phyloP scores from a whole-genome alignment of 768 basidiomycete species.

The Omphalotus guepiniiformis region DNA sequence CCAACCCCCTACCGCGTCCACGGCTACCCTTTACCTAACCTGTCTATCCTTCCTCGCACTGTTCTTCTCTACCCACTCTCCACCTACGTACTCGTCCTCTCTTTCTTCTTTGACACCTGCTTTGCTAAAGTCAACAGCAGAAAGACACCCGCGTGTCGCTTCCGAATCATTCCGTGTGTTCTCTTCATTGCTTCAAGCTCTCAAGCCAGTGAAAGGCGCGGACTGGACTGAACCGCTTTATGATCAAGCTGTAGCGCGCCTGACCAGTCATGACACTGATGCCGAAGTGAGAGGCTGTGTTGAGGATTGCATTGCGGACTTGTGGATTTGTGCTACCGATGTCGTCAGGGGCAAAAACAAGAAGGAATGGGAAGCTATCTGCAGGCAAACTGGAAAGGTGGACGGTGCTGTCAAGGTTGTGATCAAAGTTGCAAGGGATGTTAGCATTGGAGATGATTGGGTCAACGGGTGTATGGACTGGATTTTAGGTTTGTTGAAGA shows the following conservation, averaged over 20 bases:
- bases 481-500: constrained; percentile 68
- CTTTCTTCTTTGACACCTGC: constrained; percentile 70
- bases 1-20: constrained; percentile 67
- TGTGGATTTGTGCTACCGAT: constrained; percentile 86
- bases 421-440: constrained; percentile 75
- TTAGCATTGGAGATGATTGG: constrained; percentile 72
- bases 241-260: constrained; percentile 61
- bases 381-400: constrained; percentile 64
- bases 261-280: constrained; percentile 83
- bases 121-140: constrained; percentile 68
- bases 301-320: constrained; percentile 77
- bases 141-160: constrained; percentile 86
- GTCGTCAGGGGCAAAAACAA: constrained; percentile 56
- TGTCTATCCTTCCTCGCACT: constrained; percentile 81
- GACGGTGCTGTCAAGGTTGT: constrained; percentile 79
- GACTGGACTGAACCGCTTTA: constrained; percentile 77
- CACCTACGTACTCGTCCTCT: constrained; percentile 51
- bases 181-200: constrained; percentile 72
- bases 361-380: constrained; percentile 80
- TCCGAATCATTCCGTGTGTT: constrained; percentile 87
- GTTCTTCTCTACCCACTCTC: constrained; percentile 71
- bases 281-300: constrained; percentile 83
- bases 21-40: constrained; percentile 78
- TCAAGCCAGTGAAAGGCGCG: constrained; percentile 60
- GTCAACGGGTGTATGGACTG: constrained; percentile 76